Conservation (phyloP, 495 filamentous ascomycete species). For the Staphylotrichum tortipilum region DNA sequence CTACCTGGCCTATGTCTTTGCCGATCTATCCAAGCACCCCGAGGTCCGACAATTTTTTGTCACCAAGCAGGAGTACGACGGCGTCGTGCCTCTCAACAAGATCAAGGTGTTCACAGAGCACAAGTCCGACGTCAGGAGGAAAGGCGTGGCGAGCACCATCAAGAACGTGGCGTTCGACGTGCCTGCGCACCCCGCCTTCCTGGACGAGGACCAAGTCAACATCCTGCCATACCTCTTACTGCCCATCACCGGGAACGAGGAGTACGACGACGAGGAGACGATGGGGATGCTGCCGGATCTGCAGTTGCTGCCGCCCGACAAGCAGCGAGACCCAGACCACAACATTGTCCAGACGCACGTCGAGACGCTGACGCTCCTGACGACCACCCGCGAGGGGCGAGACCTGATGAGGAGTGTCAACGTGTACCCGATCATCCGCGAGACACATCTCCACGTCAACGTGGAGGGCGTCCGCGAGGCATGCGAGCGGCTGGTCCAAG, state of each 20-base stretch:
- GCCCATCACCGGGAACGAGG: conserved; percentile 50
- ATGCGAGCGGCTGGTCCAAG: conserved; percentile 83
- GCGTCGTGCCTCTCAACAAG: conserved; percentile 75
- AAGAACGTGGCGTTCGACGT: conserved; percentile 78
- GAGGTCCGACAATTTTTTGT: conserved; percentile 71
- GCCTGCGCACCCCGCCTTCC: conserved; percentile 57
- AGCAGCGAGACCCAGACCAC: conserved; percentile 66
- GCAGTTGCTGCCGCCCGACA: conserved; percentile 80
- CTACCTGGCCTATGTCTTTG: conserved; percentile 88
- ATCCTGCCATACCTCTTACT: conserved; percentile 81
- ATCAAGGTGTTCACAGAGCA: conserved; percentile 89
- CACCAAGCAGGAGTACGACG: conserved; percentile 62
- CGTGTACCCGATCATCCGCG: conserved; percentile 82
- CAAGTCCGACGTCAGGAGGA: conserved; percentile 64
- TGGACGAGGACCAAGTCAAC: conserved; percentile 62
- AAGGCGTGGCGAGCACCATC: conserved; percentile 84
- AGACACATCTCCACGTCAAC: conserved; percentile 70
- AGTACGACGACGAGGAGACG: conserved; percentile 65
- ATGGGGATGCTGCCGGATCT: conserved; percentile 75
- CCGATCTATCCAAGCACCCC: conserved; percentile 74
- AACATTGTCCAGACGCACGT: conserved; percentile 75
- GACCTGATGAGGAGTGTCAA: conserved; percentile 64
- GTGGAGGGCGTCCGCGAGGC: conserved; percentile 76
- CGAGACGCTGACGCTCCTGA: conserved; percentile 76
- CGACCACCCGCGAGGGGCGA: conserved; percentile 66